Conservation (phyloP, 83 land plant genomes). For the Larix sibirica region DNA sequence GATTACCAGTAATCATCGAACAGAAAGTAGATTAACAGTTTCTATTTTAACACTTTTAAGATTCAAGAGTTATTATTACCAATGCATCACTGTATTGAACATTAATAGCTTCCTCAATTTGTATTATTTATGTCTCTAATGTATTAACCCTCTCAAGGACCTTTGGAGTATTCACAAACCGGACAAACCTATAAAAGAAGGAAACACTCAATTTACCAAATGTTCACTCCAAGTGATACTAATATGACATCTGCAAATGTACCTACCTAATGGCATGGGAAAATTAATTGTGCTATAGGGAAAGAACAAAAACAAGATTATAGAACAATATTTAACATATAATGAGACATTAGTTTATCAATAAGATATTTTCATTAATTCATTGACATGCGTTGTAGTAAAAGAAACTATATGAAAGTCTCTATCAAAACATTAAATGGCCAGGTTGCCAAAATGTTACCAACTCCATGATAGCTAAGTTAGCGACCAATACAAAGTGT, state of each 20-base stretch:
- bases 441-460: too few species aligned
- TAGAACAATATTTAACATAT: too few species aligned
- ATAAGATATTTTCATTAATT: too few species aligned
- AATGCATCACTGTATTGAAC: slow-evolving; percentile 47
- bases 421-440: too few species aligned
- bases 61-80: slow-evolving; percentile 10
- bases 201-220: neutral
- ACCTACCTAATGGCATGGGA: neutral
- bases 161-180: slow-evolving; percentile 98
- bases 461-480: too few species aligned
- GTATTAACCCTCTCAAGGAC: slow-evolving; percentile 84
- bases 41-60: too few species aligned
- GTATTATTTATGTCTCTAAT: slow-evolving; percentile 82
- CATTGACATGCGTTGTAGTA: too few species aligned
- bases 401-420: too few species aligned
- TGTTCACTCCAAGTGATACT: neutral
- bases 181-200: slow-evolving; percentile 69
- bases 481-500: too few species aligned
- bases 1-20: neutral
- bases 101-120: slow-evolving; percentile 78
- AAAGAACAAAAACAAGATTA: neutral
- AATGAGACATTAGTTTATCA: too few species aligned
- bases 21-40: neutral
- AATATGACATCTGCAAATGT: neutral
- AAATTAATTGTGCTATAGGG: neutral